Evolutionary conservation across 148 eudicot genomes (phyloP).

Genomic region (Cornus kousa): DNA sequence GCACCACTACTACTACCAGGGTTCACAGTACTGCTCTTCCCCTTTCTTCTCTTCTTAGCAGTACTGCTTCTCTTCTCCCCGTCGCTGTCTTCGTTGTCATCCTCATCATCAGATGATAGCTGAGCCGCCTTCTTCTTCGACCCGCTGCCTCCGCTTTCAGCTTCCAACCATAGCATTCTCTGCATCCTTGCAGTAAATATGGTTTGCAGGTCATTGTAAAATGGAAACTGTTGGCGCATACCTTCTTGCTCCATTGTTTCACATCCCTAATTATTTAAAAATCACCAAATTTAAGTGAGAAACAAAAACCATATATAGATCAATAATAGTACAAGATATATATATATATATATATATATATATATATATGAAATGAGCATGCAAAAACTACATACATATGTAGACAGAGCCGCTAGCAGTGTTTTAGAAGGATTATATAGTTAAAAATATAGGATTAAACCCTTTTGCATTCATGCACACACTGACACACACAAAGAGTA

Average conservation of each 20-base stretch:
- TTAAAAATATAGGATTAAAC: too few species aligned
- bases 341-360: background rate
- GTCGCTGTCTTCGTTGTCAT: slow-evolving; percentile 49
- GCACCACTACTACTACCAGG: background rate
- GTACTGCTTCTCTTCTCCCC: slow-evolving; percentile 12
- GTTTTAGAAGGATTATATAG: too few species aligned
- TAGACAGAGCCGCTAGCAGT: background rate
- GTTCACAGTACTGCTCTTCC: slow-evolving; percentile 4
- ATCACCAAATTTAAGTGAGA: background rate
- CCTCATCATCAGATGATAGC: slow-evolving; percentile 74
- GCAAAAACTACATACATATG: background rate
- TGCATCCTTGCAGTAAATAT: slow-evolving; percentile 82
- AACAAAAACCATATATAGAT: too few species aligned
- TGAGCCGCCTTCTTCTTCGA: slow-evolving; percentile 36
- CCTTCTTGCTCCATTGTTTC: slow-evolving; percentile 87
- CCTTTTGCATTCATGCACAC: background rate
- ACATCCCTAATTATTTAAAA: slow-evolving; percentile 52
- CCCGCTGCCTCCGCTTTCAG: slow-evolving; percentile 44
- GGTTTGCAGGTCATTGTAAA: slow-evolving; percentile 76
- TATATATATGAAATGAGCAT: background rate
- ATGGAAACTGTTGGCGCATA: slow-evolving; percentile 81
- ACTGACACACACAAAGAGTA: background rate
- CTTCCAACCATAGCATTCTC: slow-evolving; percentile 84
- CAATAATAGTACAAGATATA: background rate
- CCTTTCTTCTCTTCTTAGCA: slow-evolving; percentile 31